Evolutionary conservation across 148 eudicot genomes (phyloP).

Genomic region (Amaranthus hypochondriacus): DNA sequence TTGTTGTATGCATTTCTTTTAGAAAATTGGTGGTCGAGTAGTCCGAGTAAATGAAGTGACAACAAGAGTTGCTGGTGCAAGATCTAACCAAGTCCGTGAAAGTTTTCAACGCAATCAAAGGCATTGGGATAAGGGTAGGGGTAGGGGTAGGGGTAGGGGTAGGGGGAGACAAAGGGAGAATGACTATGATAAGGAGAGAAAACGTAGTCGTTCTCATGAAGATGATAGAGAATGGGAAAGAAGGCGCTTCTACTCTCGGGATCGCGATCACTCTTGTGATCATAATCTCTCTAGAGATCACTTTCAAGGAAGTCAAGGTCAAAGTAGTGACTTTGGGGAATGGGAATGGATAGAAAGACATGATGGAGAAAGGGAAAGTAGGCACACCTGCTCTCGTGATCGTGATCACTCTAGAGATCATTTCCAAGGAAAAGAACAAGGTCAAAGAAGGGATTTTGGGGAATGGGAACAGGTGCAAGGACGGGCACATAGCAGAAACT

Average conservation of each 20-base stretch:
- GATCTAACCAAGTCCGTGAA: conserved; percentile 50
- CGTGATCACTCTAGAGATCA: conserved; percentile 20
- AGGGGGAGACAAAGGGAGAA: conserved; percentile 36
- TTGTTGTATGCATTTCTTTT: conserved; percentile 14
- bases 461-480: conserved; percentile 19
- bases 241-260: conserved; percentile 13
- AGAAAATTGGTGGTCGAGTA: conserved; percentile 78
- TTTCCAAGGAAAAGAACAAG: conserved; percentile 25
- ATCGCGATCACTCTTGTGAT: conserved; percentile 10
- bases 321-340: conserved; percentile 19
- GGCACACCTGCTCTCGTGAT: conserved; percentile 18
- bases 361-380: conserved; percentile 28
- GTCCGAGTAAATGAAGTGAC: conserved; percentile 84
- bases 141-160: conserved; percentile 46
- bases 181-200: conserved; percentile 34
- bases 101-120: conserved; percentile 48
- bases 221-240: conserved; percentile 29
- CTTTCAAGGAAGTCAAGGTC: conserved; percentile 22
- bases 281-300: conserved; percentile 11
- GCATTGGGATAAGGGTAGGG: conserved; percentile 46
- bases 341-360: conserved; percentile 21
- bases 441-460: conserved; percentile 18
- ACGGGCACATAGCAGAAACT: conserved; percentile 27
- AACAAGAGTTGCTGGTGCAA: conserved; percentile 47
- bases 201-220: conserved; percentile 41